Base-by-base conservation (phyloP, 768 basidiomycete species). In the Lactifluus volemus region DNA sequence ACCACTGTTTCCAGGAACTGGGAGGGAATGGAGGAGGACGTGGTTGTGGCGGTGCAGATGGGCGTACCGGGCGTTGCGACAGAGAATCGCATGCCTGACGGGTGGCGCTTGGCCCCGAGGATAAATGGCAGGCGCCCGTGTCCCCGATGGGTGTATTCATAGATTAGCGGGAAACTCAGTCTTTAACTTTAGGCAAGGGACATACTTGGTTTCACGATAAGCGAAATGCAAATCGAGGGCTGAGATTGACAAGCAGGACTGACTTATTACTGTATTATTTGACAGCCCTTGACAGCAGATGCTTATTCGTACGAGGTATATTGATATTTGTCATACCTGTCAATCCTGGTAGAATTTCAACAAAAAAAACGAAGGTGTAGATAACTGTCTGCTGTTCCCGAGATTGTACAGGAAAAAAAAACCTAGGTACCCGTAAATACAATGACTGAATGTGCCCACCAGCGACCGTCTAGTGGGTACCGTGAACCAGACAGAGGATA, bases 61-160 rank as follows among this genome's bases (percentile, higher is more conserved):
- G 21, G 21, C 4, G 19, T 15, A 42, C 15, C 10, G 10, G 45
- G 21, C 6, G 4, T 10, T 25, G 21, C 45, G 25, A 25, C 11
- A 11, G 45, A 25, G 5, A 36, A 38, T 3, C 53, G 58, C 25
- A 50, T 74, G 7, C 70, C 73, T 1, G 61, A 66, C 8, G 88
- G 86, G 21, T 90, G 89, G 87, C 75, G 74, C 53, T 57, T 76
- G 45, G 72, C 84, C 12, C 73, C 76, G 32, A 69, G 69, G 21
- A 71, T 64, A 17, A 73, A 72, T 15, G 70, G 71, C 41, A 89
- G 89, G 89, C 77, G 73, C 63, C 77, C 84, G 2, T 84, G 81
- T 67, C 5, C 9, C 88, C 89, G 5, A 84, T 91, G 49, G 89
- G 89, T 9, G 76, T 87, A 53, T 80, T 75, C 61, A 65, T 70